Evolutionary conservation across 305 asterid species (phyloP), one percentile per base, ranked within the genome.

Genomic region (Fraxinus nigra): DNA sequence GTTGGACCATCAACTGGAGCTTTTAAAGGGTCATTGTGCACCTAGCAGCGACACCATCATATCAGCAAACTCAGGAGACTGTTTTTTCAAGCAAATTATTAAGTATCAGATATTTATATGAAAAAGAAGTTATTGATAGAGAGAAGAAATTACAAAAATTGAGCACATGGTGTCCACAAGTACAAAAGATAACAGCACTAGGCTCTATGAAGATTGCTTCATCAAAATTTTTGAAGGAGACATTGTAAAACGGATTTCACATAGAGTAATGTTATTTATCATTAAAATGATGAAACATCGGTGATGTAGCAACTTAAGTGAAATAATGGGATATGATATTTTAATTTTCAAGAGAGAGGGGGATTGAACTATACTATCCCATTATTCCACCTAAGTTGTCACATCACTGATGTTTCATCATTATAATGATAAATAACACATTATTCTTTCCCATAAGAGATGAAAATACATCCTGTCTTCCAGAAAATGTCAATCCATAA

Each of bases 1-100:
- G 97, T 92, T 85, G 95, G 97, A 77, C 95, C 97, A 89, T 92
- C 97, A 76, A 92, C 97, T 51, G 95, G 95, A 88, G 97, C 97
- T 51, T 82, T 91, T 85, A 88, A 82, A 10, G 95, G 95, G 78
- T 91, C 89, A 85, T 92, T 88, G 82, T 92, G 97, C 85, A 93
- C 97, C 97, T 92, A 79, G 22, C 11, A 84, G 40, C 65, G 78
- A 87, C 69, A 82, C 2, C 56, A 69, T 34, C 37, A 79, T 59
- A 54, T 43, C 26, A 69, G 20, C 72, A 80, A 51, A 80, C 59
- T 79, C 54, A 59, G 76, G 24, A 75, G 22, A 75, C 38, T 14
- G 34, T 32, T 70, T 70, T 48, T 8, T 48, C 59, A 4, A 14
- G 59, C 59, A 26, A 75, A 26, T 65, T 65, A 24, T 63, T 10